phyloP scores from a whole-genome alignment of 805 yeast species.

The Barnettozyma siamensis region DNA sequence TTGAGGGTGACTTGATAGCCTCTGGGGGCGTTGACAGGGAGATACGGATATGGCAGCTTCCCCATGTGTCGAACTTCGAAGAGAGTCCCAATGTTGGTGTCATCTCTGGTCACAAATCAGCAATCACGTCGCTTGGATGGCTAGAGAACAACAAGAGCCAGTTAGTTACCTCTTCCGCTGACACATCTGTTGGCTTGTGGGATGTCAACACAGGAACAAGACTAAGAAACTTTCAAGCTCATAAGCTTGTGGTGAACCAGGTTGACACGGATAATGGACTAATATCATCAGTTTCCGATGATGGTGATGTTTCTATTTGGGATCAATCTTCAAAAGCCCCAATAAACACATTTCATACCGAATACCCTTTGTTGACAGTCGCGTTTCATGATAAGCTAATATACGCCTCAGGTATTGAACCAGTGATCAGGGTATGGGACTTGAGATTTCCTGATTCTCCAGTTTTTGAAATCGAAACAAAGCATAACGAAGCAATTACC shows the following conservation, averaged over 20 bases:
- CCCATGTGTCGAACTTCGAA: constrained; percentile 15
- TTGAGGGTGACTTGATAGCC: constrained; percentile 47
- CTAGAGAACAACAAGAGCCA: constrained; percentile 36
- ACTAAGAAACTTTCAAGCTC: constrained; percentile 48
- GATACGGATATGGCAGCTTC: constrained; percentile 28
- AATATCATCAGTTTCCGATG: constrained; percentile 58
- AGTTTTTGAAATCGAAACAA: constrained; percentile 39
- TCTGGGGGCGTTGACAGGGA: constrained; percentile 57
- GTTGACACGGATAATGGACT: constrained; percentile 34
- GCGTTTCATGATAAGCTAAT: constrained; percentile 38
- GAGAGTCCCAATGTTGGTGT: constrained; percentile 37
- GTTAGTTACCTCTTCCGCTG: constrained; percentile 54
- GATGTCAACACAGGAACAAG: constrained; percentile 54
- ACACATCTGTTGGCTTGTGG: constrained; percentile 54
- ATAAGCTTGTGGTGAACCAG: constrained; percentile 50
- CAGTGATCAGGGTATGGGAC: constrained; percentile 56
- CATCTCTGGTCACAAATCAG: constrained; percentile 54
- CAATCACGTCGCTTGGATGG: constrained; percentile 60
- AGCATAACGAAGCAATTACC: constrained; percentile 50
- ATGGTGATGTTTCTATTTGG: constrained; percentile 57
- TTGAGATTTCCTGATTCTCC: constrained; percentile 36
- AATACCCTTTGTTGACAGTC: constrained; percentile 56
- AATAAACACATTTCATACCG: constrained; percentile 35
- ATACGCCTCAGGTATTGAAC: constrained; percentile 65
- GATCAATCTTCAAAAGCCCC: constrained; percentile 51